These are phyloP conservation scores for Medicago lupulina DNA, from an alignment of 306 rosid species.

Conservation along the genomic window DNA sequence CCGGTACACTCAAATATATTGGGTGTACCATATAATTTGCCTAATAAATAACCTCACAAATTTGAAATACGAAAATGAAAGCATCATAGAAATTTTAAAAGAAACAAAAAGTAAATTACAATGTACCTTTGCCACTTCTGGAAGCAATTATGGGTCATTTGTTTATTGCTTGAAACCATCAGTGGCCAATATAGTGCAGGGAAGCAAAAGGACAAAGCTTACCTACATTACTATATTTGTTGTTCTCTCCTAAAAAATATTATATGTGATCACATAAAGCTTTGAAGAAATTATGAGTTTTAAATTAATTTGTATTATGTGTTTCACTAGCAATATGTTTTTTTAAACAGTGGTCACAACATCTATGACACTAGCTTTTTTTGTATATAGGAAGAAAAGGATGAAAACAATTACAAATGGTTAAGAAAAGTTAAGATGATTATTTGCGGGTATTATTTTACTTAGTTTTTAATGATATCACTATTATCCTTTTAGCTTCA, in stretches of 20 bases:
- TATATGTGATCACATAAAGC: background rate
- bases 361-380: background rate
- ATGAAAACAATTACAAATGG: background rate
- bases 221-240: background rate
- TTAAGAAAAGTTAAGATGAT: no score
- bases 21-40: no score
- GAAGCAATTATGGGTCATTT: conserved; percentile 18
- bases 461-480: no score
- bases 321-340: no score
- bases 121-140: conserved; percentile 27
- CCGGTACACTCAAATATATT: no score
- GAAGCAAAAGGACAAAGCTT: conserved; percentile 12
- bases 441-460: no score
- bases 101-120: conserved; percentile 34
- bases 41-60: background rate
- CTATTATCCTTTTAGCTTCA: no score
- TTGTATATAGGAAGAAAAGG: background rate
- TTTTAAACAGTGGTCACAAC: background rate
- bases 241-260: background rate
- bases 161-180: background rate
- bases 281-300: background rate
- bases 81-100: conserved; percentile 17
- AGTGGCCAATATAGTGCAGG: conserved; percentile 2
- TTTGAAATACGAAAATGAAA: conserved; percentile 7
- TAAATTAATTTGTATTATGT: background rate